Evolutionary conservation across 225 moss, liverwort and hornwort genomes (phyloP).

Genomic region (Rhytidiadelphus loreus): DNA sequence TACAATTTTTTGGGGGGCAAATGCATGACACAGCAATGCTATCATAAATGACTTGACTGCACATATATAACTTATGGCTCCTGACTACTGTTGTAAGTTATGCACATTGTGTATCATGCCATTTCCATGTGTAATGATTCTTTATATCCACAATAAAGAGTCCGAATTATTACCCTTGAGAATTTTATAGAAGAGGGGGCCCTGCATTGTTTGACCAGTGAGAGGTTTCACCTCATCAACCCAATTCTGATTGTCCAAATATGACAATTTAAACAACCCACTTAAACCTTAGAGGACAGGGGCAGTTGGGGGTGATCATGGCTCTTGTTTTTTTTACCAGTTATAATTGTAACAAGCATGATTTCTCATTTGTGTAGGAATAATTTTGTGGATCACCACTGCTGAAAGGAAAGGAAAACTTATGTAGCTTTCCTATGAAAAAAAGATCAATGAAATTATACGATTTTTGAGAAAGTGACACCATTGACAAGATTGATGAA

Average conservation of each 20-base stretch:
- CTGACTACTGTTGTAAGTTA: not conserved
- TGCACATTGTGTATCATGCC: not conserved
- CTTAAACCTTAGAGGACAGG: too few relatives aligned
- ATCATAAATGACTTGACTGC: not conserved
- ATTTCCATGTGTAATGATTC: not conserved
- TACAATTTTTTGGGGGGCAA: not conserved
- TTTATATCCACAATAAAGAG: not conserved
- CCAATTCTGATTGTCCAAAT: not conserved
- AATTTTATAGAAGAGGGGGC: not conserved
- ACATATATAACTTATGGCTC: too few relatives aligned
- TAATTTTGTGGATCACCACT: too few relatives aligned
- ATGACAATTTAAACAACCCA: not conserved
- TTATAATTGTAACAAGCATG: too few relatives aligned
- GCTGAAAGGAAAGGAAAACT: too few relatives aligned
- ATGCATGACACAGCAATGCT: not conserved
- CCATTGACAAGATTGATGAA: too few relatives aligned
- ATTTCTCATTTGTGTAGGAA: fast-evolving
- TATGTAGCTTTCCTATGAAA: too few relatives aligned
- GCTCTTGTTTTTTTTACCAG: too few relatives aligned
- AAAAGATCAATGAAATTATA: fast-evolving
- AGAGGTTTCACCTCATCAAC: not conserved
- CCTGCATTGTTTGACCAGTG: not conserved
- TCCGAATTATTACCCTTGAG: not conserved
- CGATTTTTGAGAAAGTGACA: too few relatives aligned
- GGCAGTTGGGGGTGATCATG: too few relatives aligned